Evolutionary conservation across 2,329 filamentous ascomycete species (phyloP).

Genomic region (Rachicladosporium sp.): DNA sequence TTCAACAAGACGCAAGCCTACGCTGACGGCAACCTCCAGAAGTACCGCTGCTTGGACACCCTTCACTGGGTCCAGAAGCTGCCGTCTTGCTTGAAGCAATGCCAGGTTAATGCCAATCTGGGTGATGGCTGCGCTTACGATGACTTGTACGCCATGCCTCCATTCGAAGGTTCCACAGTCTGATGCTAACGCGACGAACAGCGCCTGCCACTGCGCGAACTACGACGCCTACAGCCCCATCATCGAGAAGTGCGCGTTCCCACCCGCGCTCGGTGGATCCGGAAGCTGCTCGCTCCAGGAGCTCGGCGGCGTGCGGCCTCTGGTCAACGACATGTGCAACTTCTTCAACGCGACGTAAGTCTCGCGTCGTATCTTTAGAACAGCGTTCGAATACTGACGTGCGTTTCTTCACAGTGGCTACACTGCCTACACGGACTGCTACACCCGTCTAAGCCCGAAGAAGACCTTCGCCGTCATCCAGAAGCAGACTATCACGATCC

Average conservation of each 20-base stretch:
- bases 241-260: constrained; percentile 4
- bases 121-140: too few relatives aligned
- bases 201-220: constrained; percentile 4
- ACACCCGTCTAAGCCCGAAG: too few relatives aligned
- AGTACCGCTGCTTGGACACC: constrained; percentile 2
- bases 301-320: neutral
- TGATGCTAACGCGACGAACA: constrained; percentile 1
- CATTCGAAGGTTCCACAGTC: too few relatives aligned
- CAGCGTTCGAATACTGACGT: too few relatives aligned
- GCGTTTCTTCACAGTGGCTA: neutral
- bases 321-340: constrained; percentile 3
- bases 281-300: constrained; percentile 2
- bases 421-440: constrained; percentile 2
- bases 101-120: constrained; percentile 1
- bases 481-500: neutral
- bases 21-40: constrained; percentile 1
- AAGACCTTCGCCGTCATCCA: too few relatives aligned
- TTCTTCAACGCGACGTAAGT: constrained; percentile 3
- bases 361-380: too few relatives aligned
- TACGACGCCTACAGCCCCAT: constrained; percentile 1
- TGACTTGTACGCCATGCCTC: too few relatives aligned
- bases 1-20: constrained; percentile 2
- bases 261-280: neutral
- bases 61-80: neutral
- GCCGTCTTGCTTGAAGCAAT: constrained; percentile 1